Conservation (phyloP, 2,329 filamentous ascomycete species). For the Calonectria hongkongensis region DNA sequence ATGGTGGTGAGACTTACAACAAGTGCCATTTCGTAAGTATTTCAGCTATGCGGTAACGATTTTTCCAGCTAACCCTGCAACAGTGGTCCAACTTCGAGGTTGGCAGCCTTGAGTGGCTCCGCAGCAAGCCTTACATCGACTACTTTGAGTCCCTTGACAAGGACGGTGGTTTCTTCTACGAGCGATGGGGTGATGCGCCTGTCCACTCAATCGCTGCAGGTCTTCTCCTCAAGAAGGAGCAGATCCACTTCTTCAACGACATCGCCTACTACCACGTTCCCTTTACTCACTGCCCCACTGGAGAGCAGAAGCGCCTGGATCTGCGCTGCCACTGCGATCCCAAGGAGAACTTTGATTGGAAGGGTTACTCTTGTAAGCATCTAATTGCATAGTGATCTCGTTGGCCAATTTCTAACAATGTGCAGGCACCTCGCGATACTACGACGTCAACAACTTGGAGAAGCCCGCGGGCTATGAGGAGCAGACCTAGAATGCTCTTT, state of each 20-base stretch:
- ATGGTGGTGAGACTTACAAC: constrained; percentile 94
- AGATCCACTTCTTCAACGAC: constrained; percentile 99
- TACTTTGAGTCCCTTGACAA: constrained; percentile 92
- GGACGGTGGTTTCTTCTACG: constrained; percentile 98
- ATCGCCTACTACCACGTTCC: constrained; percentile 99
- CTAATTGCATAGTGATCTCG: background rate
- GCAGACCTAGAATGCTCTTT: constrained; percentile 68
- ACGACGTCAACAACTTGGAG: constrained; percentile 85
- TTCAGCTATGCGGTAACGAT: background rate
- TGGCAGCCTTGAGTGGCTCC: constrained; percentile 94
- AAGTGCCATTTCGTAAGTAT: constrained; percentile 93
- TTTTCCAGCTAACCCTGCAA: constrained; percentile 48
- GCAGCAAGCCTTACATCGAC: constrained; percentile 90
- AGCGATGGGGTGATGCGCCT: constrained; percentile 97
- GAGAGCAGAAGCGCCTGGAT: constrained; percentile 87
- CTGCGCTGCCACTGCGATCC: constrained; percentile 97
- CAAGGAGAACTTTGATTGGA: constrained; percentile 99
- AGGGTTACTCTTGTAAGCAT: constrained; percentile 92
- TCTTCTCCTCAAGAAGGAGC: constrained; percentile 90
- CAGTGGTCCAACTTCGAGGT: constrained; percentile 99
- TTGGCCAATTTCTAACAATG: constrained; percentile 37
- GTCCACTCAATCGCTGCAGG: constrained; percentile 97
- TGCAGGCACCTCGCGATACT: constrained; percentile 83
- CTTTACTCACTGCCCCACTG: constrained; percentile 97
- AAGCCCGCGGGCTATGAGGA: constrained; percentile 92